Evolutionary conservation across 2,329 filamentous ascomycete genomes (phyloP).

Genomic region (Tothia fuscella): DNA sequence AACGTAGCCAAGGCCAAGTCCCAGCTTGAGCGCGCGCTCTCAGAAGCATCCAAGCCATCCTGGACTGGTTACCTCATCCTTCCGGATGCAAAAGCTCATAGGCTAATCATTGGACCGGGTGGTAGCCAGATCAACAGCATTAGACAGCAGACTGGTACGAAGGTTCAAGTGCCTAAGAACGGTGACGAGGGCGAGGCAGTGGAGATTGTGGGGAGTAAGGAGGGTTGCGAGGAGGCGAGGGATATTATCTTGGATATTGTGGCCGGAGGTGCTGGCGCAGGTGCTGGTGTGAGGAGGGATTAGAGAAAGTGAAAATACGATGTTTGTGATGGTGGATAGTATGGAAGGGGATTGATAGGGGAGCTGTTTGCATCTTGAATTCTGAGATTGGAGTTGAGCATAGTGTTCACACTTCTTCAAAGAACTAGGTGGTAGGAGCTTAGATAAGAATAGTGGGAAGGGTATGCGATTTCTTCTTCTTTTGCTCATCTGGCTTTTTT

Average conservation of each 20-base stretch:
- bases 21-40: conserved; percentile 59
- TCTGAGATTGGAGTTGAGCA: too few species aligned
- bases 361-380: too few species aligned
- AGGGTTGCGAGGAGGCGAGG: conserved; percentile 76
- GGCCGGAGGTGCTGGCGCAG: too few species aligned
- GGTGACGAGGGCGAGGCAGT: conserved; percentile 70
- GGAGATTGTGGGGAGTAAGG: conserved; percentile 68
- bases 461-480: too few species aligned
- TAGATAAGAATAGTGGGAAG: too few species aligned
- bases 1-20: conserved; percentile 72
- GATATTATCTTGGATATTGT: conserved; percentile 63
- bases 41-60: conserved; percentile 55
- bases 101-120: conserved; percentile 77
- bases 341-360: too few species aligned
- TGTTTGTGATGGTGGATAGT: too few species aligned
- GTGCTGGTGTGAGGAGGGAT: too few species aligned
- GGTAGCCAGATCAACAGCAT: conserved; percentile 90
- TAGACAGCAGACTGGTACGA: conserved; percentile 81
- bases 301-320: too few species aligned
- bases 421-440: too few species aligned
- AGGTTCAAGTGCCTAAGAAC: conserved; percentile 75
- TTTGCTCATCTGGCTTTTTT: too few species aligned
- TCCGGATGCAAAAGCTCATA: conserved; percentile 79
- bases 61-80: conserved; percentile 80
- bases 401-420: too few species aligned